Conservation (phyloP, 2,329 filamentous ascomycete species). For the Pseudocercospora pini-densiflorae region DNA sequence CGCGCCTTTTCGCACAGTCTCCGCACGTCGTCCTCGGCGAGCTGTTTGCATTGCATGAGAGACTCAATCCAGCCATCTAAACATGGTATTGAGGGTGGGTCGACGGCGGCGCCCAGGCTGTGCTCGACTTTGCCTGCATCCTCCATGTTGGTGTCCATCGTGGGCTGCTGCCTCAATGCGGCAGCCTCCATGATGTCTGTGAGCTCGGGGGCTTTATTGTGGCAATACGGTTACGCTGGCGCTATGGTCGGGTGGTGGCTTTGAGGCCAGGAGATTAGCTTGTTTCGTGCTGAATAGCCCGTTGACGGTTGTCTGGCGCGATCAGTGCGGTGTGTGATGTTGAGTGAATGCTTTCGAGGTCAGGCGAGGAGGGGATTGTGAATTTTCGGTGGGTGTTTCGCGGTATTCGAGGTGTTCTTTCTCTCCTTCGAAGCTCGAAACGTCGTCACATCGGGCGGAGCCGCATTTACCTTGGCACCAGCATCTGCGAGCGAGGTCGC, state of each 20-base stretch:
- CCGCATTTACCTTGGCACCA: slow-evolving; percentile 2
- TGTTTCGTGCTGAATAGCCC: background rate
- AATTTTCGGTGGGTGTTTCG: background rate
- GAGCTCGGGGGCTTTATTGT: background rate
- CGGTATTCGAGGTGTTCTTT: background rate
- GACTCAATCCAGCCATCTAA: slow-evolving; percentile 98
- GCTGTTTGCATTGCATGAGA: slow-evolving; percentile 98
- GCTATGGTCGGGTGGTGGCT: slow-evolving; percentile 2
- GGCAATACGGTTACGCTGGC: slow-evolving; percentile 14
- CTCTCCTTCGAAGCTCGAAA: slow-evolving; percentile 1
- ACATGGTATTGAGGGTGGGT: slow-evolving; percentile 88
- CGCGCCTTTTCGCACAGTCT: slow-evolving; percentile 97
- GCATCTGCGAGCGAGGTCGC: background rate
- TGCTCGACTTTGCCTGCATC: slow-evolving; percentile 85
- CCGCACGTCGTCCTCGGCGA: slow-evolving; percentile 92
- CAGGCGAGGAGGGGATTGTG: background rate
- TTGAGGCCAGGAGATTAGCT: slow-evolving; percentile 6
- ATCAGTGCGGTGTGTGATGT: background rate
- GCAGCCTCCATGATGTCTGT: slow-evolving; percentile 39
- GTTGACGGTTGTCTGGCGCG: background rate
- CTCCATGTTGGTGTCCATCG: slow-evolving; percentile 91
- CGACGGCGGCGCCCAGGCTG: slow-evolving; percentile 72
- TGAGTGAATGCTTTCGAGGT: background rate
- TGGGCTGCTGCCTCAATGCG: slow-evolving; percentile 37
- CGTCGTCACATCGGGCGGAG: slow-evolving; percentile 1